A percentile compares a stretch with the other conserved stretches of the same genome.
These are phyloP conservation scores for Polytrichum commune DNA, from an alignment of 225 moss, liverwort and hornwort species.

Conservation along the genomic window DNA sequence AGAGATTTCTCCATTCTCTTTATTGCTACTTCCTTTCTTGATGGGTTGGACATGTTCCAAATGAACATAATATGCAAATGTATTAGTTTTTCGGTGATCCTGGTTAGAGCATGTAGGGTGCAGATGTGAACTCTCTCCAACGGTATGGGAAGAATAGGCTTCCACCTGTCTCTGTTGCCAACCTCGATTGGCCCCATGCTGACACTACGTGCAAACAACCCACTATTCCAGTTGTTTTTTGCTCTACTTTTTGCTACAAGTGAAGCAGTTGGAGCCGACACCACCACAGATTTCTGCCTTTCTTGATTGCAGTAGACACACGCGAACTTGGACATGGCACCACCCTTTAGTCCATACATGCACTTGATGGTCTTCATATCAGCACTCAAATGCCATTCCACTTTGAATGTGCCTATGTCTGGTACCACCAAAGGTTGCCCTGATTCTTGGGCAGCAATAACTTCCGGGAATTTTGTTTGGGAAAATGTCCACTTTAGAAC, in stretches of 20 bases:
- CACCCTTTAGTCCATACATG: background rate
- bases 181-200: background rate
- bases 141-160: background rate
- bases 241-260: background rate
- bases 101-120: background rate
- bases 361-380: background rate
- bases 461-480: background rate
- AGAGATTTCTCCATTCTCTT: slow-evolving; percentile 2
- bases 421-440: background rate
- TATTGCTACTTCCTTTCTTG: background rate
- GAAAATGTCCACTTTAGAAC: background rate
- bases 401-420: background rate
- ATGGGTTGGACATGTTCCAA: background rate
- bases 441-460: background rate
- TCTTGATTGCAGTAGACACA: background rate
- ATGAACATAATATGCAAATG: slow-evolving; percentile 3
- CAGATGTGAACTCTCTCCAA: background rate
- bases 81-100: background rate
- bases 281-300: background rate
- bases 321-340: background rate
- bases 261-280: no score
- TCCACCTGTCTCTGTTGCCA: background rate
- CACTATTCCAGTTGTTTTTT: background rate
- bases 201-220: background rate
- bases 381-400: background rate